A percentile compares a stretch with the other conserved stretches of the same genome.
Conservation (phyloP, 345 rosid species). For the Fremontodendron californicum region DNA sequence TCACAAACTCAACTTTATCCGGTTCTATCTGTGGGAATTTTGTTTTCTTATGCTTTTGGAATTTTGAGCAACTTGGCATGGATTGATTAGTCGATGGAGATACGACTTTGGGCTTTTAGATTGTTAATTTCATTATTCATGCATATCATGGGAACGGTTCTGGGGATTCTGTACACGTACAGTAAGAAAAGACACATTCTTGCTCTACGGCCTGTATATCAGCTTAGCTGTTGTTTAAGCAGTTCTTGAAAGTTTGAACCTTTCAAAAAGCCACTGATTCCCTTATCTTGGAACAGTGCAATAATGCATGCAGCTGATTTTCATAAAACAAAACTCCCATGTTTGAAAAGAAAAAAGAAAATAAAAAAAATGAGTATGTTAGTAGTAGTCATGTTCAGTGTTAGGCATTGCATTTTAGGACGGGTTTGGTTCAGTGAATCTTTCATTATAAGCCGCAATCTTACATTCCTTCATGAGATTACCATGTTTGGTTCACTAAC, state of each 20-base stretch:
- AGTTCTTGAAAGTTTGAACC: neutral
- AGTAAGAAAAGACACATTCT: neutral
- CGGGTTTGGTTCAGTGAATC: no score
- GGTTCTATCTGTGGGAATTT: neutral
- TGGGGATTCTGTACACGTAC: neutral
- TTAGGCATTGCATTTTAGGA: no score
- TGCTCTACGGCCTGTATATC: neutral
- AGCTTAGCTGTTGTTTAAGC: neutral
- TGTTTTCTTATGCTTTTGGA: neutral
- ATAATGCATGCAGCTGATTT: neutral
- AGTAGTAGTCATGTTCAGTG: no score
- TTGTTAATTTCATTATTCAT: neutral
- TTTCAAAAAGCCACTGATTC: neutral
- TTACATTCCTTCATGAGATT: no score
- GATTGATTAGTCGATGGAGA: neutral
- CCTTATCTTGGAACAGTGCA: neutral
- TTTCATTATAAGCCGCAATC: no score
- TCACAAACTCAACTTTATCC: neutral
- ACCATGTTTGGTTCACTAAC: no score
- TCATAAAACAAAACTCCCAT: neutral
- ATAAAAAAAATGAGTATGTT: neutral
- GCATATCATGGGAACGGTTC: neutral
- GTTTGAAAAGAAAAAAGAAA: neutral
- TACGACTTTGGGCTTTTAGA: neutral
- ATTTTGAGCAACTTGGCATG: neutral